Evolutionary conservation across 345 rosid genomes (phyloP), one percentile per base, ranked within the genome.

Genomic region (Bruguiera parviflora): DNA sequence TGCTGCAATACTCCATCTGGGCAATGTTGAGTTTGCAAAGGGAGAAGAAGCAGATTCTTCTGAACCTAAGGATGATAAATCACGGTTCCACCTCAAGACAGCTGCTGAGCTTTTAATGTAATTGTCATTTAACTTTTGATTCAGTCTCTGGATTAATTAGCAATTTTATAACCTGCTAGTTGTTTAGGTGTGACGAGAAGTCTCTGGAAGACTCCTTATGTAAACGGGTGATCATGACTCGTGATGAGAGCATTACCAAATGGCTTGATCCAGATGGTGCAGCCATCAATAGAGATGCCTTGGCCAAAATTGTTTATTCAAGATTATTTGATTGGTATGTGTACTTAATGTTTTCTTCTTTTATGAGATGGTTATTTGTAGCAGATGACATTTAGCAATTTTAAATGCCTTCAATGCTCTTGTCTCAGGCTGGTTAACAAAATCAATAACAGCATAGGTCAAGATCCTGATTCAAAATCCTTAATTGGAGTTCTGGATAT

Each of bases 401-500:
- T 35, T 9, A 58, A 31, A 46, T 16, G 13, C 55, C 28, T 46
- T 49, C 19, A 22, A 10, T n/a, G 21, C 22, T 28, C 49, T 13
- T 63, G 11, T 58, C 77, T 66, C 87, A 95, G 99, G 99, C 85
- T 95, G 53, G 99, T 95, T 57, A 88, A 88, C 73, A 95, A 84
- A 73, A 95, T 95, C 58, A 95, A 95, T 55, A 83, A 72, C 80
- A 88, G 96, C 57, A 95, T 95, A 68, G 99, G 99, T 68, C 99
- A 95, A 82, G 99, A 95, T 74, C 91, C 91, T 71, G 73, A 88
- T 22, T 92, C 98, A 39, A 92, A 87, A 84, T 82, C 74, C 79
- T 84, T 95, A 75, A 95, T 95, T 57, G 99, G 99, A 53, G 98
- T 95, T 73, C 89, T 95, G 75, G 99, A 95, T 87, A 95, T 95